phyloP scores from a whole-genome alignment of 805 yeast genomes.

The Metschnikowia koreensis region DNA sequence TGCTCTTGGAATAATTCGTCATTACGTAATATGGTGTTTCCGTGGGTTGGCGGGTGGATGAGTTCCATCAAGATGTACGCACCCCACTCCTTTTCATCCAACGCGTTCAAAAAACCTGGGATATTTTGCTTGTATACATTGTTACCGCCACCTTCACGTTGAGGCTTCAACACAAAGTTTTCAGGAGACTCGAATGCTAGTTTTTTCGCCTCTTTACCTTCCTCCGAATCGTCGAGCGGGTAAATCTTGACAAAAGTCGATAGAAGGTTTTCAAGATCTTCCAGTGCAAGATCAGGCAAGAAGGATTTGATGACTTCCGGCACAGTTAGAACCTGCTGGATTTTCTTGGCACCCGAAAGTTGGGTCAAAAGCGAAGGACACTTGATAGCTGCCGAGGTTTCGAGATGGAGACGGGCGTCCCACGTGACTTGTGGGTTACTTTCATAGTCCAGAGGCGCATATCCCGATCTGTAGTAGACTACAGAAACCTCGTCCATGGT shows the following conservation, averaged over 20 bases:
- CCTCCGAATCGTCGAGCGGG: conserved; percentile 73
- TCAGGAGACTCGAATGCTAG: conserved; percentile 69
- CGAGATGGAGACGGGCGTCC: conserved; percentile 73
- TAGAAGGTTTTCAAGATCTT: conserved; percentile 34
- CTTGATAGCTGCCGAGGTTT: conserved; percentile 76
- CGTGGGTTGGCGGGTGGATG: conserved; percentile 69
- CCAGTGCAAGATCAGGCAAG: conserved; percentile 30
- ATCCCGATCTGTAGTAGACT: conserved; percentile 88
- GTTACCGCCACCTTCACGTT: conserved; percentile 98
- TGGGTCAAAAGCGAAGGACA: conserved; percentile 91
- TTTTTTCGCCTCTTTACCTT: conserved; percentile 60
- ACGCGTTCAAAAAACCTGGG: conserved; percentile 60
- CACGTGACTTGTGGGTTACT: conserved; percentile 57
- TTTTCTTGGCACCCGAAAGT: conserved; percentile 87
- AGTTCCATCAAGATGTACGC: conserved; percentile 94
- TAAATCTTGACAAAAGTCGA: conserved; percentile 82
- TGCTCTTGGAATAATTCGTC: conserved; percentile 64
- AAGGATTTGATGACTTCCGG: conserved; percentile 47
- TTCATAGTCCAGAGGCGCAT: conserved; percentile 78
- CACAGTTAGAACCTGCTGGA: conserved; percentile 83
- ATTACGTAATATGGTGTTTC: conserved; percentile 70
- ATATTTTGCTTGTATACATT: conserved; percentile 86
- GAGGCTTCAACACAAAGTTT: conserved; percentile 87
- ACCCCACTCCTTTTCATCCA: conserved; percentile 75
- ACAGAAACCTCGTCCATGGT: conserved; percentile 76